Percentiles rank a stretch among this genome's conserved stretches.
phyloP scores from a whole-genome alignment of 257 asterid species.

The Ehretia macrophylla region DNA sequence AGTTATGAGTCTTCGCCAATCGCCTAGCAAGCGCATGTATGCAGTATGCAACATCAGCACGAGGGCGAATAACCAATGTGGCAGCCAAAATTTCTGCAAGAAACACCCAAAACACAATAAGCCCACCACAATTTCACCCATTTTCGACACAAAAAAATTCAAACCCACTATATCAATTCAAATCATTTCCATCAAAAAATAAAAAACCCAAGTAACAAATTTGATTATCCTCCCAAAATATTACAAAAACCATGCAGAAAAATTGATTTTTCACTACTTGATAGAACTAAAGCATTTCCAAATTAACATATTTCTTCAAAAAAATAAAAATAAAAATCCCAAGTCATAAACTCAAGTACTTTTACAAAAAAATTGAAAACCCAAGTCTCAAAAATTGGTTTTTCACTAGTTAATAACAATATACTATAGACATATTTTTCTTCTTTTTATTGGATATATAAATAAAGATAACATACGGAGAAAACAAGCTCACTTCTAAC shows the following conservation, averaged over 20 bases:
- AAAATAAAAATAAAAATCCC: slow-evolving; percentile 6
- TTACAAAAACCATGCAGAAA: background rate
- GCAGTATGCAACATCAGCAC: slow-evolving; percentile 96
- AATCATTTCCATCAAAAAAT: background rate
- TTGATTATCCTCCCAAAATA: background rate
- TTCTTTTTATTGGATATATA: no score
- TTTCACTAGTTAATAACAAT: no score
- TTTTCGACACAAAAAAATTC: background rate
- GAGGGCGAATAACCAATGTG: slow-evolving; percentile 70
- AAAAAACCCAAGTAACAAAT: slow-evolving; percentile 9
- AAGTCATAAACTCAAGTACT: slow-evolving; percentile 5
- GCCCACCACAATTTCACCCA: slow-evolving; percentile 4
- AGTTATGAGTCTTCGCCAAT: slow-evolving; percentile 86
- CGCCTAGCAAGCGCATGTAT: slow-evolving; percentile 84
- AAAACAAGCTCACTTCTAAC: slow-evolving; percentile 61
- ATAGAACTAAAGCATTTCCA: background rate
- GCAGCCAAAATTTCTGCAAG: slow-evolving; percentile 83
- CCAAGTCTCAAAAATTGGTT: slow-evolving; percentile 1
- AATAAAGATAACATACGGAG: background rate
- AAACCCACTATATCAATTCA: slow-evolving; percentile 5
- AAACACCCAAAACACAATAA: slow-evolving; percentile 32
- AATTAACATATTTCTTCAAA: no score
- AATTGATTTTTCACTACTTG: no score
- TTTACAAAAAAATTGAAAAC: slow-evolving; percentile 18
- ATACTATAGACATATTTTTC: no score